phyloP scores from a whole-genome alignment of 805 yeast genomes.

The Wickerhamomyces silvicola region DNA sequence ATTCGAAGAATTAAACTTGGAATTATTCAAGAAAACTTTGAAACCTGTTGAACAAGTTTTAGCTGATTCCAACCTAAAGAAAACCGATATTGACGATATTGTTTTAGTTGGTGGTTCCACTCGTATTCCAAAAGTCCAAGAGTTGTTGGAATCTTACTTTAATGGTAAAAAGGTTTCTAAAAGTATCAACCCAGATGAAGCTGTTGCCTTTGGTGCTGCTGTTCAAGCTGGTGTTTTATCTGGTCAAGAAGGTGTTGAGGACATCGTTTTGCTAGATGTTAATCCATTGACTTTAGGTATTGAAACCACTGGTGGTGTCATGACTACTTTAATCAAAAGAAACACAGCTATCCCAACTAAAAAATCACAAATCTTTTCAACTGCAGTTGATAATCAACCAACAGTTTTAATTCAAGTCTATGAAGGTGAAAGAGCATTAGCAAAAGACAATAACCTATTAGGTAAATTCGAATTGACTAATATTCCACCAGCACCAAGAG shows the following conservation, averaged over 20 bases:
- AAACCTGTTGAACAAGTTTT: constrained; percentile 95
- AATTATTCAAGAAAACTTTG: constrained; percentile 87
- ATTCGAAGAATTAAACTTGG: constrained; percentile 93
- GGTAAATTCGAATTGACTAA: constrained; percentile 85
- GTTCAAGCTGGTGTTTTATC: constrained; percentile 97
- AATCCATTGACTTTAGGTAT: constrained; percentile 93
- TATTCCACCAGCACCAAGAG: constrained; percentile 89
- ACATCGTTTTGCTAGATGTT: constrained; percentile 84
- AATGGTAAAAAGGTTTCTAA: constrained; percentile 94
- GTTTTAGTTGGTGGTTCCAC: constrained; percentile 99
- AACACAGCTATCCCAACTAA: constrained; percentile 94
- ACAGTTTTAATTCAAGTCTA: constrained; percentile 89
- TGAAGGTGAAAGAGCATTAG: constrained; percentile 95
- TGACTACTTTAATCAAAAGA: constrained; percentile 93
- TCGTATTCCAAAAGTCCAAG: constrained; percentile 97
- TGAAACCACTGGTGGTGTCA: constrained; percentile 96
- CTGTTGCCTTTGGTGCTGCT: constrained; percentile 99
- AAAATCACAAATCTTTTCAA: constrained; percentile 91
- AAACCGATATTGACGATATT: constrained; percentile 86
- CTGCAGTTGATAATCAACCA: constrained; percentile 95
- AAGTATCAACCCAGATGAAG: constrained; percentile 99
- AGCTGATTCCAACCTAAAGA: constrained; percentile 85
- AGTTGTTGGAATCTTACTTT: constrained; percentile 82
- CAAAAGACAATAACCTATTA: constrained; percentile 84
- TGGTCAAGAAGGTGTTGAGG: constrained; percentile 92